Conservation (phyloP, 805 yeast species). For the Hanseniaspora taiwanica region DNA sequence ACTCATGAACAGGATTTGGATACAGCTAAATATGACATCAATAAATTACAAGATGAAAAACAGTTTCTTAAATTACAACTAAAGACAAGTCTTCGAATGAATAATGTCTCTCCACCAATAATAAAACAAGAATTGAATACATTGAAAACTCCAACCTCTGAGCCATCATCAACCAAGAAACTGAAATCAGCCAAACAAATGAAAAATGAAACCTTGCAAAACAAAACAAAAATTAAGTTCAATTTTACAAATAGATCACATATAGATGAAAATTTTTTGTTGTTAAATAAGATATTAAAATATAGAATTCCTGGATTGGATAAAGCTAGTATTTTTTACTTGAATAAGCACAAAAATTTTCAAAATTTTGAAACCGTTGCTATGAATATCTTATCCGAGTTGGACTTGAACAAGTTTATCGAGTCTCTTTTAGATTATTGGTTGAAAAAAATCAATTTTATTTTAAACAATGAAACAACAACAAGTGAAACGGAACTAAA, state of each 20-base stretch:
- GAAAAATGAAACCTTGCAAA: no score
- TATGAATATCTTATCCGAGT: not conserved
- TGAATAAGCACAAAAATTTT: not conserved
- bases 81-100: slow-evolving; percentile 1
- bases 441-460: slow-evolving; percentile 1
- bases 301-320: slow-evolving; percentile 3
- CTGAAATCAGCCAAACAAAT: no score
- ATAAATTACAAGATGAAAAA: slow-evolving; percentile 39
- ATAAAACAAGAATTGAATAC: not conserved
- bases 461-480: slow-evolving; percentile 5
- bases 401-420: slow-evolving; percentile 1
- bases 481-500: slow-evolving; percentile 16
- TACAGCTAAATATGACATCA: slow-evolving; percentile 29
- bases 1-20: slow-evolving; percentile 26
- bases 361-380: not conserved
- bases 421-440: slow-evolving; percentile 1
- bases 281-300: slow-evolving; percentile 1
- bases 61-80: slow-evolving; percentile 28
- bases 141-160: no score
- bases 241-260: slow-evolving; percentile 3
- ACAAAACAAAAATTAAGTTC: not conserved
- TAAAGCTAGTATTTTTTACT: slow-evolving; percentile 1
- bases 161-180: no score
- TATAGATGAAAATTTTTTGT: slow-evolving; percentile 4
- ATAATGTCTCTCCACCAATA: slow-evolving; percentile 1